Evolutionary conservation across 148 eudicot species (phyloP).

Genomic region (Spergularia bocconei): DNA sequence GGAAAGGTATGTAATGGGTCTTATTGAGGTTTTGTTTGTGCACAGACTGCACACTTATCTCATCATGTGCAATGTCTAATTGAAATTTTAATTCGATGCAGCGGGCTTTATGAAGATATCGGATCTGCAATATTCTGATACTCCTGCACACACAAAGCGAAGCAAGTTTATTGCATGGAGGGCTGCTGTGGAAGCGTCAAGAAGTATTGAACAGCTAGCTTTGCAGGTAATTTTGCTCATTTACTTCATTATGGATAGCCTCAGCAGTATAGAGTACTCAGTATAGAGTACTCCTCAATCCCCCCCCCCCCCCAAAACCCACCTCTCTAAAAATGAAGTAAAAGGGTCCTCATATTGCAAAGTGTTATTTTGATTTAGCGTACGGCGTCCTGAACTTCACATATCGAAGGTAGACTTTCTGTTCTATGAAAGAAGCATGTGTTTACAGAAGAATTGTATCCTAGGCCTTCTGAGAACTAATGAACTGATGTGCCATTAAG

Average conservation of each 20-base stretch:
- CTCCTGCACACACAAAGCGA: slow-evolving; percentile 64
- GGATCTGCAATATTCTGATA: slow-evolving; percentile 60
- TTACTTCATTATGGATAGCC: neutral
- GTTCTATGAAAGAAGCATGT: slow-evolving; percentile 11
- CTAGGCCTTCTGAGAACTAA: neutral
- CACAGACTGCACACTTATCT: neutral
- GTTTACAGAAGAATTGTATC: neutral
- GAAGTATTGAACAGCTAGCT: slow-evolving; percentile 79
- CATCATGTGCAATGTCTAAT: neutral
- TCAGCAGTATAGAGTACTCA: neutral
- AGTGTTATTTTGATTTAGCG: neutral
- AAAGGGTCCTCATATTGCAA: neutral
- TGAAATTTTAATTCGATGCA: slow-evolving; percentile 33
- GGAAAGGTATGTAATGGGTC: slow-evolving; percentile 58
- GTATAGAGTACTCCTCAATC: neutral
- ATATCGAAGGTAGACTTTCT: neutral
- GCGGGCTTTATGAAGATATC: slow-evolving; percentile 79
- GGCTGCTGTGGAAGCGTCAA: slow-evolving; percentile 74
- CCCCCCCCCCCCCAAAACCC: neutral
- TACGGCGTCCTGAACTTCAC: neutral
- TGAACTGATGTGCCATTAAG: neutral
- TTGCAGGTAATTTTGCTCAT: slow-evolving; percentile 57
- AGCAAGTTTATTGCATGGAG: slow-evolving; percentile 68
- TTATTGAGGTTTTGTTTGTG: neutral
- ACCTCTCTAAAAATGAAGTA: neutral